Percentiles rank a stretch among this genome's conserved stretches.
Conservation (phyloP, 148 eudicot genomes). For the Spergularia bocconei region DNA sequence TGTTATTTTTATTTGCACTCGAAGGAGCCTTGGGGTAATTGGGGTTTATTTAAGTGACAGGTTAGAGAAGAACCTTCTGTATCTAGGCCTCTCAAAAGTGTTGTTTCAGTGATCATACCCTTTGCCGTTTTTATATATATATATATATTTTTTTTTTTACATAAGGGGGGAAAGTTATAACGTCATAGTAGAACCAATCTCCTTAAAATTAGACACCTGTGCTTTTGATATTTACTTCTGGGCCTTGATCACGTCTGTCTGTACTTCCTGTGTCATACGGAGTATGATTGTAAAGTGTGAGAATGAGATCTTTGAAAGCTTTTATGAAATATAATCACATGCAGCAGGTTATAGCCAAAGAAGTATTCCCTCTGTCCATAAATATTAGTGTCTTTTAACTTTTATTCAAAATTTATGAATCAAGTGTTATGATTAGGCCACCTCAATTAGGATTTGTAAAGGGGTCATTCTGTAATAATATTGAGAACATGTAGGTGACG, state of each 20-base stretch:
- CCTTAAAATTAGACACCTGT: not conserved
- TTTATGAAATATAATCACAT: not conserved
- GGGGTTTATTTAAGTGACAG: no score
- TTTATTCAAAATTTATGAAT: no score
- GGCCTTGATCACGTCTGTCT: not conserved
- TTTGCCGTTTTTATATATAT: not conserved
- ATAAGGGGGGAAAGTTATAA: not conserved
- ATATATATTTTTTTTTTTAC: not conserved
- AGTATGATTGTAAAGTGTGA: constrained; percentile 1
- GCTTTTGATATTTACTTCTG: not conserved
- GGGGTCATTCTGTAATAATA: no score
- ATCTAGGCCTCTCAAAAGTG: not conserved
- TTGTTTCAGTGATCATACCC: not conserved
- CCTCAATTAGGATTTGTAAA: no score
- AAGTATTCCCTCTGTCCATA: not conserved
- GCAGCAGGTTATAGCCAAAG: not conserved
- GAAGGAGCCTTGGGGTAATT: not conserved
- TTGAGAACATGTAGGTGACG: no score
- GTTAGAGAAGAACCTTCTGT: no score
- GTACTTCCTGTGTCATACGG: not conserved
- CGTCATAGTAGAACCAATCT: not conserved
- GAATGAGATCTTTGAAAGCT: not conserved
- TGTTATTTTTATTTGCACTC: not conserved
- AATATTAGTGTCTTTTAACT: not conserved
- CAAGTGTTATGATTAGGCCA: no score